Percentiles rank a stretch among this genome's conserved stretches.
phyloP scores from a whole-genome alignment of 192 early-diverging fungal genomes.

The Jimgerdemannia lactiflua region DNA sequence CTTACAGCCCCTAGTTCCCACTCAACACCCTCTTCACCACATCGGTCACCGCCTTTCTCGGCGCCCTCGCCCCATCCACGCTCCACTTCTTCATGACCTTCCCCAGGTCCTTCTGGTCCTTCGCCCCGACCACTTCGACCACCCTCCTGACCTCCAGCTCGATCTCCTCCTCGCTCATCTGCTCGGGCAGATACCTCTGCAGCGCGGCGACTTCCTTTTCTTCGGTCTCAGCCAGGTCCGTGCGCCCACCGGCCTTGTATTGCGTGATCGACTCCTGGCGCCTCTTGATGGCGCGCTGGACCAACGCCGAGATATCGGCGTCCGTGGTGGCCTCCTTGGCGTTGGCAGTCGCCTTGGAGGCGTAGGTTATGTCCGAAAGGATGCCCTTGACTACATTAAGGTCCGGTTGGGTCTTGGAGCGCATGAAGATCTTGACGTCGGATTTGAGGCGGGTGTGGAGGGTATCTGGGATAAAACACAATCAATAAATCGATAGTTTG shows the following conservation, averaged over 20 bases:
- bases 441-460: background rate
- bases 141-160: constrained; percentile 52
- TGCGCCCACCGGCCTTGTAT: constrained; percentile 63
- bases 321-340: constrained; percentile 45
- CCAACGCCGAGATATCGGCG: constrained; percentile 56
- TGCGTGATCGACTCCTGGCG: constrained; percentile 71
- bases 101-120: constrained; percentile 73
- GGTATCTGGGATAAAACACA: background rate
- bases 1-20: background rate
- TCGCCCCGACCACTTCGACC: constrained; percentile 53
- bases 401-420: constrained; percentile 60
- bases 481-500: too few relatives aligned
- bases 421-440: constrained; percentile 83
- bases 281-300: constrained; percentile 82
- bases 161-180: constrained; percentile 74
- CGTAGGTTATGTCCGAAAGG: constrained; percentile 76
- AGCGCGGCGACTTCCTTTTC: constrained; percentile 65
- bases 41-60: constrained; percentile 75
- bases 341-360: constrained; percentile 59
- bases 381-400: constrained; percentile 68
- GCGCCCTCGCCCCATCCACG: constrained; percentile 66
- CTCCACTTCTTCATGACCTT: constrained; percentile 81
- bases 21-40: constrained; percentile 69
- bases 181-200: constrained; percentile 70
- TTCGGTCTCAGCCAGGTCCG: constrained; percentile 75